Evolutionary conservation across 805 yeast genomes (phyloP).

Genomic region (Candida lessepsii): DNA sequence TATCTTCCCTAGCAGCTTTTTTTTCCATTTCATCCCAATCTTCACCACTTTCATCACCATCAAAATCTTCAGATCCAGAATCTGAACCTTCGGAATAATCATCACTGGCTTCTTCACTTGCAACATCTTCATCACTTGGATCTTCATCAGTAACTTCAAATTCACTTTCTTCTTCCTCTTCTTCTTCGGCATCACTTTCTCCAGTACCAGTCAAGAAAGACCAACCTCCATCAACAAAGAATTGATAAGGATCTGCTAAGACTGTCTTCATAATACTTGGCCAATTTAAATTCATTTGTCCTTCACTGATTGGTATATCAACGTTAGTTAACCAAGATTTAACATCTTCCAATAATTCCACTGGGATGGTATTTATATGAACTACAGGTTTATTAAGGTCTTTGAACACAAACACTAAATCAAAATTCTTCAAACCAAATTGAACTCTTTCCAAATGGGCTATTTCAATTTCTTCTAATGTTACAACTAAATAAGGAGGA

Average conservation of each 20-base stretch:
- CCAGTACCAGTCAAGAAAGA: constrained; percentile 85
- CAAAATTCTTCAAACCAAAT: constrained; percentile 94
- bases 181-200: constrained; percentile 64
- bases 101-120: constrained; percentile 46
- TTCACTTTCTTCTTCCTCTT: constrained; percentile 67
- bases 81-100: constrained; percentile 41
- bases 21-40: constrained; percentile 65
- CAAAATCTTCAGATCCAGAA: constrained; percentile 30
- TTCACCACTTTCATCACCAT: constrained; percentile 40
- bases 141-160: constrained; percentile 64
- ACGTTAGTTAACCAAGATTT: constrained; percentile 98
- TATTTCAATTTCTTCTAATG: constrained; percentile 87
- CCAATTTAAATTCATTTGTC: constrained; percentile 96
- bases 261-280: constrained; percentile 91
- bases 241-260: constrained; percentile 88
- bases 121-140: constrained; percentile 61
- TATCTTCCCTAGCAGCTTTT: constrained; percentile 52
- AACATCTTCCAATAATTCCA: constrained; percentile 85
- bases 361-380: constrained; percentile 92
- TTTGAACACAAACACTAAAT: constrained; percentile 92
- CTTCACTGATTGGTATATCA: constrained; percentile 92
- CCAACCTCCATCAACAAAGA: constrained; percentile 96
- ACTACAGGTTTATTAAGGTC: constrained; percentile 86
- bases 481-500: constrained; percentile 91
- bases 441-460: constrained; percentile 97